These are phyloP conservation scores for Lavandula angustifolia DNA, from an alignment of 257 asterid species.

Conservation along the genomic window DNA sequence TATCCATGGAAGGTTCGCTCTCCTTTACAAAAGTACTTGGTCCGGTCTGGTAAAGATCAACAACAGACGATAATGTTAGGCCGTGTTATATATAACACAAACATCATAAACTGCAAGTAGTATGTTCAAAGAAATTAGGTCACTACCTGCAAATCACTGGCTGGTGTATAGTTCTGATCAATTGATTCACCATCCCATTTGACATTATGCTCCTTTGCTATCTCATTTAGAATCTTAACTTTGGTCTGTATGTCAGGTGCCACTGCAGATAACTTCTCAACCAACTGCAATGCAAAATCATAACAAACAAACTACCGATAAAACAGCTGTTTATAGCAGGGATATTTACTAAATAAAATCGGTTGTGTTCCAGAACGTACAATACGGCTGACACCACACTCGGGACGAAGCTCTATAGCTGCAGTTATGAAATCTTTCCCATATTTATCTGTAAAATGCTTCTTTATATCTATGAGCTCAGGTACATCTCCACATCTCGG, in stretches of 20 bases:
- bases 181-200: slow-evolving; percentile 67
- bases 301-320: slow-evolving; percentile 17
- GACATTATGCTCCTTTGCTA: slow-evolving; percentile 77
- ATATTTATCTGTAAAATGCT: slow-evolving; percentile 73
- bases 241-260: slow-evolving; percentile 83
- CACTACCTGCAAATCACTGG: slow-evolving; percentile 67
- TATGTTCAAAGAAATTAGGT: slow-evolving; percentile 30
- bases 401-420: slow-evolving; percentile 83
- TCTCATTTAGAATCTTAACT: slow-evolving; percentile 51
- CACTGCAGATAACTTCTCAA: slow-evolving; percentile 76
- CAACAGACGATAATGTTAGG: slow-evolving; percentile 5
- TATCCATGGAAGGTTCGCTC: slow-evolving; percentile 34
- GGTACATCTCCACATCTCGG: slow-evolving; percentile 95
- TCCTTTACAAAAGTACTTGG: slow-evolving; percentile 47
- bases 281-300: slow-evolving; percentile 48
- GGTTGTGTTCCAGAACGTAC: slow-evolving; percentile 46
- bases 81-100: not conserved
- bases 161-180: slow-evolving; percentile 42
- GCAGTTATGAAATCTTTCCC: slow-evolving; percentile 76
- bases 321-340: slow-evolving; percentile 1
- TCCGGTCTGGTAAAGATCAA: slow-evolving; percentile 55
- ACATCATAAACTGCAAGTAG: slow-evolving; percentile 7
- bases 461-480: slow-evolving; percentile 72
- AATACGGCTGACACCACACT: slow-evolving; percentile 87
- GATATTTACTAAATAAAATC: not conserved